Percentiles rank a stretch among this genome's conserved stretches.
These are phyloP conservation scores for Hyaloscypha hepaticicola DNA, from an alignment of 495 filamentous ascomycete genomes.

Conservation along the genomic window DNA sequence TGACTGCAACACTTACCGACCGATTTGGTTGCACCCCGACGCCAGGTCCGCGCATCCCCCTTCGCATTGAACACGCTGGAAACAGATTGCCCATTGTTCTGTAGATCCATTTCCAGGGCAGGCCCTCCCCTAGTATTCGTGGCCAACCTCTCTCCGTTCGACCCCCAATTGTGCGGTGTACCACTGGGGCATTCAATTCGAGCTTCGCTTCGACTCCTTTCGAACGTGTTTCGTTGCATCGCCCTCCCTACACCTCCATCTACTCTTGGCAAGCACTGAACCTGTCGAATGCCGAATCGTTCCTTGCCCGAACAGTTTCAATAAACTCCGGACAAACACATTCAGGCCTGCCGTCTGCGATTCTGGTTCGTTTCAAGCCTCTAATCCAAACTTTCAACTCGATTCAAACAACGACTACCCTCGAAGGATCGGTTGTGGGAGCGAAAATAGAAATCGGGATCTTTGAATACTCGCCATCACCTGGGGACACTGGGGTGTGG, in stretches of 20 bases:
- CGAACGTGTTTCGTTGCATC: constrained; percentile 16
- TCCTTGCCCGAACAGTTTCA: constrained; percentile 15
- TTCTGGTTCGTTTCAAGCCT: constrained; percentile 24
- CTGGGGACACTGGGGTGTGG: neutral
- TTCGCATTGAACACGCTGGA: constrained; percentile 16
- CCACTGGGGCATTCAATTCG: neutral
- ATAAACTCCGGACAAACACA: constrained; percentile 13
- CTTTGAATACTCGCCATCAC: neutral
- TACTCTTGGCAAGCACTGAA: constrained; percentile 12
- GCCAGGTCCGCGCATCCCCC: constrained; percentile 13
- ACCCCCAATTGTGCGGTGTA: neutral
- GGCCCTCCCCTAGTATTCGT: constrained; percentile 18
- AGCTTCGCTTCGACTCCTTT: constrained; percentile 17
- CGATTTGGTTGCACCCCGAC: constrained; percentile 4
- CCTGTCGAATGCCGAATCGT: constrained; percentile 1
- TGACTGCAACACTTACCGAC: constrained; percentile 11
- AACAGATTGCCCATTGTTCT: constrained; percentile 25
- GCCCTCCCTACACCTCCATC: neutral
- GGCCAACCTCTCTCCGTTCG: constrained; percentile 2
- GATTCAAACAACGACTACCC: neutral
- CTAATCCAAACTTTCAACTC: constrained; percentile 4
- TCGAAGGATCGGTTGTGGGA: neutral
- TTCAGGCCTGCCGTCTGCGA: constrained; percentile 1
- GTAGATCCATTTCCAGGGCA: constrained; percentile 24
- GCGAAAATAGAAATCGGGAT: neutral